Base-by-base conservation (phyloP, 2,329 filamentous ascomycete species). In the Scolecobasidium constrictum region DNA sequence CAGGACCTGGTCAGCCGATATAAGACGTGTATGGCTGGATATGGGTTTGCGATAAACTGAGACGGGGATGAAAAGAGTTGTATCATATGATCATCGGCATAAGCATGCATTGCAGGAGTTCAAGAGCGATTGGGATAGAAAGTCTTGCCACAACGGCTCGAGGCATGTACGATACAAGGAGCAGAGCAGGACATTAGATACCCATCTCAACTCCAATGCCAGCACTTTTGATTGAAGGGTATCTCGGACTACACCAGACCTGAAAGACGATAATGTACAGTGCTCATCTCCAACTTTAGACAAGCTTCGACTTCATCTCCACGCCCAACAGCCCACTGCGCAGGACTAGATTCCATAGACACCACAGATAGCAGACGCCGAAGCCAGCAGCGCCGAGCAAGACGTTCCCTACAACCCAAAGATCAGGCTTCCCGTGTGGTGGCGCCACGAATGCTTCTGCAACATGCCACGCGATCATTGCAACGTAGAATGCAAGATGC, bases 341-440 rank as follows among this genome's bases (percentile, higher is more conserved):
- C 15, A 66, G 57, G 2, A 77, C 53, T 41, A 85, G 57, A 49
- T 76, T 81, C 73, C 78, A 82, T 48, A 92, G 62, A 60, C 88
- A 95, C 92, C 92, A 98, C 5, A 92, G 56, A 59, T 95, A 96
- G 61, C 87, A 93, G 23, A 94, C 64, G 0, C 75, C 75, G 58
- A 96, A 98, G 0, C 86, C 92, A 3, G 76, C 80, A 17, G 85
- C 85, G 5, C 92, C 92, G 17, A 96, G 64, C 15, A 86, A 78
- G 6, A 92, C 87, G 55, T 98, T 98, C 11, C 79, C 73, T 3
- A 98, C 88, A 3, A 93, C 81, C 90, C 90, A 98, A 2, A 98
- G 66, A 64, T 98, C 92, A 1, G 92, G 92, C 63, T 94, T 95
- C 45, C 73, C 71, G 0, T 66, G 52, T 4, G 90, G 88, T 12